Percentiles rank a stretch among this genome's conserved stretches.
Conservation (phyloP, 495 filamentous ascomycete species). For the Neurospora sp. region DNA sequence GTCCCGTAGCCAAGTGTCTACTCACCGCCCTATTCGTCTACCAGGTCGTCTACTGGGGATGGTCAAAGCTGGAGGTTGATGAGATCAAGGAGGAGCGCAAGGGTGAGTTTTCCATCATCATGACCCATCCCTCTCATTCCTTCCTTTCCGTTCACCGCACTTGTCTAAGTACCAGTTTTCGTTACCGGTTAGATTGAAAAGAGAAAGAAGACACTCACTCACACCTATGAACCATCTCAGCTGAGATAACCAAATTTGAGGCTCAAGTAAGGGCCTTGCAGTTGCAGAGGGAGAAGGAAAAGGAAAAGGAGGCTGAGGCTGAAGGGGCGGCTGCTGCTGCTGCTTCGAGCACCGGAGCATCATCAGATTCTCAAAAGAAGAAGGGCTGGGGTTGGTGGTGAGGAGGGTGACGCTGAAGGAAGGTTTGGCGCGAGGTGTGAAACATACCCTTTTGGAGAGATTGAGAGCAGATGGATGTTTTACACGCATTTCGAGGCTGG, state of each 20-base stretch:
- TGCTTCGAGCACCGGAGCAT: not conserved
- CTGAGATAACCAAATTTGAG: conserved; percentile 13
- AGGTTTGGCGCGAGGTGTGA: not conserved
- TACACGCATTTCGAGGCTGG: not conserved
- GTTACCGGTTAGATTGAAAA: not conserved
- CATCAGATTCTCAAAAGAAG: not conserved
- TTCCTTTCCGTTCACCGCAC: not conserved
- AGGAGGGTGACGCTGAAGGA: not conserved
- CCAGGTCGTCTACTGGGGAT: conserved; percentile 73
- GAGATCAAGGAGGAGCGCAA: conserved; percentile 56
- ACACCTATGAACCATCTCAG: not conserved
- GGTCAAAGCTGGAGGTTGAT: conserved; percentile 77
- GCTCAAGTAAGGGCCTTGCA: conserved; percentile 11
- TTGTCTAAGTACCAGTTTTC: not conserved
- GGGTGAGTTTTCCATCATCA: conserved; percentile 17
- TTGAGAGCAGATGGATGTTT: not conserved
- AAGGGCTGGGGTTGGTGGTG: not conserved
- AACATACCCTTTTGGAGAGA: not conserved
- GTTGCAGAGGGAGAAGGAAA: not conserved
- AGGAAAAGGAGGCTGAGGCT: not conserved
- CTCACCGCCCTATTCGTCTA: conserved; percentile 81
- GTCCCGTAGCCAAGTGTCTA: conserved; percentile 76
- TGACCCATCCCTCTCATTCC: not conserved
- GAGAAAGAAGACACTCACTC: not conserved
- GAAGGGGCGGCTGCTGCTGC: not conserved